Percentiles rank a stretch among this genome's conserved stretches.
These are phyloP conservation scores for Kurtzmaniella cleridarum DNA, from an alignment of 805 yeast species.

Conservation along the genomic window DNA sequence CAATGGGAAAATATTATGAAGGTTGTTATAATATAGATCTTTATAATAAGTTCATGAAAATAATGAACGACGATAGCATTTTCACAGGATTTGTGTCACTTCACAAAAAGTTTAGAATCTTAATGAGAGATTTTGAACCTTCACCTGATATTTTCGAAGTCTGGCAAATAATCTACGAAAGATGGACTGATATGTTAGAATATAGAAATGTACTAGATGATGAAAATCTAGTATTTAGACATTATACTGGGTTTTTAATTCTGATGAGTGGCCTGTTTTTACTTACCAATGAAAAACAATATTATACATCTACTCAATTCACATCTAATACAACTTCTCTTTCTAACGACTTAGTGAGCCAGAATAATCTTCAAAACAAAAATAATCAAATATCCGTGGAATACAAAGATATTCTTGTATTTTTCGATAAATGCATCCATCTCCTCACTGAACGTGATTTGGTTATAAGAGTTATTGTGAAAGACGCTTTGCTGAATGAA, in stretches of 20 bases:
- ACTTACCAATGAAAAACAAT: slow-evolving; percentile 12
- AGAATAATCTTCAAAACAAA: background rate
- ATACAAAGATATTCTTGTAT: slow-evolving; percentile 33
- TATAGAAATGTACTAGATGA: slow-evolving; percentile 20
- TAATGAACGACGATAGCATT: slow-evolving; percentile 50
- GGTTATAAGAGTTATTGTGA: slow-evolving; percentile 61
- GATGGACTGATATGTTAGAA: slow-evolving; percentile 39
- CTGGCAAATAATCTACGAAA: slow-evolving; percentile 43
- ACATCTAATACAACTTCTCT: no score
- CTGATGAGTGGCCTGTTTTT: slow-evolving; percentile 63
- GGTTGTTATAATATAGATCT: slow-evolving; percentile 14
- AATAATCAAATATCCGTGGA: slow-evolving; percentile 25
- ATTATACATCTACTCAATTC: no score
- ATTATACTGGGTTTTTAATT: slow-evolving; percentile 69
- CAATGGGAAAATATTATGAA: slow-evolving; percentile 6
- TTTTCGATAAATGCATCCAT: slow-evolving; percentile 46
- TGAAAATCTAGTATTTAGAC: slow-evolving; percentile 50
- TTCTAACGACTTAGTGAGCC: slow-evolving; percentile 1
- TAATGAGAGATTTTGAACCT: slow-evolving; percentile 21
- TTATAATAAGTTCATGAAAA: slow-evolving; percentile 21
- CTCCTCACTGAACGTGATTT: slow-evolving; percentile 45
- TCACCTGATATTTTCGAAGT: slow-evolving; percentile 28
- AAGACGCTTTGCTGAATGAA: slow-evolving; percentile 65
- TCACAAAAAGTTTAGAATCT: slow-evolving; percentile 55
- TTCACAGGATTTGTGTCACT: slow-evolving; percentile 71